A percentile compares a stretch with the other conserved stretches of the same genome.
phyloP scores from a whole-genome alignment of 148 eudicot genomes.

The Diospyros lotus region DNA sequence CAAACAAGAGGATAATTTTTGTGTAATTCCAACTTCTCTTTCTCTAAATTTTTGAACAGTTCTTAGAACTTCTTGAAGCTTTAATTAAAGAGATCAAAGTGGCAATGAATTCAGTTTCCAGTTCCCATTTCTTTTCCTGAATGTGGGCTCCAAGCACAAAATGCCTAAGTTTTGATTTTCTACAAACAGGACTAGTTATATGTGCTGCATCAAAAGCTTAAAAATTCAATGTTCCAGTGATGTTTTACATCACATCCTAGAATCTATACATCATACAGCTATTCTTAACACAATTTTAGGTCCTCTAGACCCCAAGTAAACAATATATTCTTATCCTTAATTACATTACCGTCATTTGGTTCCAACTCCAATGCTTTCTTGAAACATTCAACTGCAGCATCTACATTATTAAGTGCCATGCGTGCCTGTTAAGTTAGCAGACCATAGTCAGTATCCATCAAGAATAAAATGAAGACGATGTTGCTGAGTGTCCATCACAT shows the following conservation, averaged over 20 bases:
- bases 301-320: neutral
- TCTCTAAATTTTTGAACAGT: neutral
- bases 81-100: neutral
- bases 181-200: neutral
- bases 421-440: constrained; percentile 42
- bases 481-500: neutral
- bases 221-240: neutral
- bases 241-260: neutral
- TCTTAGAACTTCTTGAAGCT: neutral
- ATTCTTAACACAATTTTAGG: neutral
- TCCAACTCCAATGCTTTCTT: constrained; percentile 62
- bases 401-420: constrained; percentile 64
- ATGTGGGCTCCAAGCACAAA: neutral
- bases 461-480: neutral
- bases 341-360: constrained; percentile 68
- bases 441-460: neutral
- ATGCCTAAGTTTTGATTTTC: neutral
- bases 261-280: neutral
- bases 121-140: neutral
- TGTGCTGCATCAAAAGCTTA: neutral
- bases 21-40: neutral
- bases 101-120: neutral
- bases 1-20: neutral
- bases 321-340: neutral
- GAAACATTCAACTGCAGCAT: constrained; percentile 73